These are phyloP conservation scores for Iberis pinnata DNA, from an alignment of 345 rosid species.

Conservation along the genomic window DNA sequence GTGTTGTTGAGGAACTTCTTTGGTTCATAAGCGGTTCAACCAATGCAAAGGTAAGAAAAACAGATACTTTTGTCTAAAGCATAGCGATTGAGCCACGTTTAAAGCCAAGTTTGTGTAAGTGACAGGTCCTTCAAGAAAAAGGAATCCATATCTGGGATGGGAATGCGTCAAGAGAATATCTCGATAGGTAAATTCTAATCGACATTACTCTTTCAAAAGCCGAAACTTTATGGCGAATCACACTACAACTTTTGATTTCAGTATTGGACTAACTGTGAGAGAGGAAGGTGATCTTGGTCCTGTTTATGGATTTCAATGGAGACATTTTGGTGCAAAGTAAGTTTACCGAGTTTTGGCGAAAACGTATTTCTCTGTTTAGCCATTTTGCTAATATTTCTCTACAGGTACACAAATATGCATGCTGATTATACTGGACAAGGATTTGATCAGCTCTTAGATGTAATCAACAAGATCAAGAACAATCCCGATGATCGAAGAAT, in stretches of 20 bases:
- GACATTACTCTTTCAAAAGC: neutral
- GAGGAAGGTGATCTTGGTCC: conserved; percentile 98
- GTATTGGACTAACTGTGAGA: conserved; percentile 70
- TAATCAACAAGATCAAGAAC: conserved; percentile 82
- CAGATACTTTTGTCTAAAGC: neutral
- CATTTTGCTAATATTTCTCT: neutral
- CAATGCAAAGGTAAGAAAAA: conserved; percentile 62
- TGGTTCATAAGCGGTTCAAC: conserved; percentile 99
- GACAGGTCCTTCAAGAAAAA: conserved; percentile 87
- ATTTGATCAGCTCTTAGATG: conserved; percentile 88
- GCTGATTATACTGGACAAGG: conserved; percentile 93
- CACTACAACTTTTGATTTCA: conserved; percentile 27
- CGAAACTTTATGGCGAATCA: neutral
- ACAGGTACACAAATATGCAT: conserved; percentile 91
- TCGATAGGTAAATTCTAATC: conserved; percentile 49
- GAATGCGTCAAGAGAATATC: conserved; percentile 89
- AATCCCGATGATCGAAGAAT: conserved; percentile 86
- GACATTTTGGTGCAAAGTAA: conserved; percentile 96
- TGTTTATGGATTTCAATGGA: conserved; percentile 97
- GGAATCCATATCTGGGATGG: conserved; percentile 94
- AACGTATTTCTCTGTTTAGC: neutral
- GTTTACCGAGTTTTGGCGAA: conserved; percentile 16
- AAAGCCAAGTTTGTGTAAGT: conserved; percentile 4
- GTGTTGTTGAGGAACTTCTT: conserved; percentile 93
- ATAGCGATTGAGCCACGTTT: neutral